Base-by-base conservation (phyloP, 495 filamentous ascomycete species). In the Annulohypoxylon stygium region DNA sequence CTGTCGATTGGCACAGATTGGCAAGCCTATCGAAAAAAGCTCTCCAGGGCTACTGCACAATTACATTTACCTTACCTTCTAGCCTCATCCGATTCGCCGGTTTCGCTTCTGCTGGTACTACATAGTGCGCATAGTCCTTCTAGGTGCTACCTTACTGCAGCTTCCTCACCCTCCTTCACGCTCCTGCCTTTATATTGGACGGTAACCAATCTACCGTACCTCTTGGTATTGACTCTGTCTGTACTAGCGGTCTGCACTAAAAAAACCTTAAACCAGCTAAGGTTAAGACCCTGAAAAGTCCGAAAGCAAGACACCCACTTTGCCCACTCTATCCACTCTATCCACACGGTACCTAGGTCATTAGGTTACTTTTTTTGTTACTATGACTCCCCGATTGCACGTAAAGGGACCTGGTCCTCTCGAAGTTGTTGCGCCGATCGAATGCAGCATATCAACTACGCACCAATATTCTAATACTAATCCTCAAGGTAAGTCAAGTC, bases 301-400 rank as follows among this genome's bases (percentile, higher is more conserved):
- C 47, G 64, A 41, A 68, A 55, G 36, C 70, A 68, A 67, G 51
- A 60, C 37, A 51, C 43, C 33, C 5, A 30, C 30, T 30, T 30
- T 30, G 5, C 30, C 30, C 30, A 30, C 30, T 30, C 30, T 30
- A 30, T 30, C 30, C 30, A 25, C 48, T 30, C 30, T 30, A 30
- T 30, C 30, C 30, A 25, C 48, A n/a, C 20, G 45, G 45, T 20
- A 50, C 20, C 50, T 54, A 33, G 25, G 25, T 7, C 30, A 54
- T 23, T n/a, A n/a, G 50, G 50, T 30, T 30, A 30, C 50, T 54
- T 30, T 25, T 20, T 9, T 25, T 9, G 18, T 16, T 20, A 61
- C 68, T 53, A 77, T 78, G 77, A 78, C 75, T 75, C 77, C 75
- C 66, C 77, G 75, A 60, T 60, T 74, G 34, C 75, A 78, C 70